These are phyloP conservation scores for Elaeis oleifera DNA, from an alignment of 202 grass and related monocot species.

Conservation along the genomic window DNA sequence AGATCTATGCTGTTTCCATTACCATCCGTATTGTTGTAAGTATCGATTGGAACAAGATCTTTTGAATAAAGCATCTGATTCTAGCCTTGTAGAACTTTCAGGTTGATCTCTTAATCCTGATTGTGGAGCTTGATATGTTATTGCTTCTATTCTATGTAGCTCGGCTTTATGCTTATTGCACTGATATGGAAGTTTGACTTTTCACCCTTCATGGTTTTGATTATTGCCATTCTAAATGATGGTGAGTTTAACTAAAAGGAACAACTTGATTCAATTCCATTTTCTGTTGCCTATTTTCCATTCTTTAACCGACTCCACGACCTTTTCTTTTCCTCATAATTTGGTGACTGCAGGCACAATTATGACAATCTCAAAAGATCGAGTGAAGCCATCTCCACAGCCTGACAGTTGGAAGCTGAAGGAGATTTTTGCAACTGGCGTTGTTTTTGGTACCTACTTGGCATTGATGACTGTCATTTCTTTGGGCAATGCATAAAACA, in stretches of 20 bases:
- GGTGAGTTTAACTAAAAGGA: slow-evolving; percentile 31
- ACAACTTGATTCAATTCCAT: not conserved
- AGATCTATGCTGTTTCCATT: slow-evolving; percentile 98
- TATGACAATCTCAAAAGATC: slow-evolving; percentile 97
- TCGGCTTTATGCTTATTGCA: slow-evolving; percentile 89
- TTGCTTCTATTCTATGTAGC: slow-evolving; percentile 28
- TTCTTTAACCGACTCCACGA: too few relatives aligned
- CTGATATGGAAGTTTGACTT: slow-evolving; percentile 97
- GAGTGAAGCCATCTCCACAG: slow-evolving; percentile 73
- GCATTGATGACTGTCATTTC: slow-evolving; percentile 84
- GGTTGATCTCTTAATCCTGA: too few relatives aligned
- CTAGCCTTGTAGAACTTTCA: too few relatives aligned
- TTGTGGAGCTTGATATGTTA: not conserved
- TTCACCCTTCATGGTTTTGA: slow-evolving; percentile 93
- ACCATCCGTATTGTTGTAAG: slow-evolving; percentile 98
- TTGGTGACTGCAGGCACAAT: slow-evolving; percentile 53
- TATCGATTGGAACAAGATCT: not conserved
- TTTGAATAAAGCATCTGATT: too few relatives aligned
- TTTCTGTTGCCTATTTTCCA: too few relatives aligned
- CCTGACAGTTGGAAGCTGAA: slow-evolving; percentile 93
- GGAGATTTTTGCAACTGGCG: slow-evolving; percentile 83
- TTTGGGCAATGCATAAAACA: slow-evolving; percentile 79
- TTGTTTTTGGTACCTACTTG: slow-evolving; percentile 73
- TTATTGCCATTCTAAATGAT: slow-evolving; percentile 94
- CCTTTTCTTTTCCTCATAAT: not conserved